Evolutionary conservation across 2,329 filamentous ascomycete species (phyloP), one percentile per base, ranked within the genome.

Genomic region (Ilyonectria robusta): DNA sequence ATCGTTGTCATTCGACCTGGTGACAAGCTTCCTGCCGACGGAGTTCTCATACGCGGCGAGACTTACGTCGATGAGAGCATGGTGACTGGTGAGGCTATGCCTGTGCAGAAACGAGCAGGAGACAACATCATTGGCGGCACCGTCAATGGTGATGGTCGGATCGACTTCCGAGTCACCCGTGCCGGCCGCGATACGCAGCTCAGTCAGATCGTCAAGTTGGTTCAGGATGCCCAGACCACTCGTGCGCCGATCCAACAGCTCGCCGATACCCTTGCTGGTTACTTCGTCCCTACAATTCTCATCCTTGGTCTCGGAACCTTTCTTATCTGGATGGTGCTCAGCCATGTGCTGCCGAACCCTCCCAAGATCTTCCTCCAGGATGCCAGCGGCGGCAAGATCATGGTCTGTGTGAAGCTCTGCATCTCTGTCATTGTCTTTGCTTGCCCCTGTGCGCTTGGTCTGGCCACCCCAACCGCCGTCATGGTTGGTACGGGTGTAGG

Each of bases 401-500:
- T 99, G 93, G 94, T 98, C 2, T 99, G 96, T 78, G 85, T 98
- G 70, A 97, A 98, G 84, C 90, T 99, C 17, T 98, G 96, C 82
- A 99, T 99, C 74, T 97, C 96, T 0, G 96, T 99, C 72, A 97
- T 99, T 77, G 96, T 98, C 21, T 98, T 99, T 80, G 96, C 96
- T 5, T 99, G 96, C 78, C 96, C 96, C 19, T 99, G 96, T 78
- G 96, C 96, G 1, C 89, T 99, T n/a, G 96, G 96, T 62, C 87
- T 99, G 19, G 95, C 94, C 26, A 98, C 96, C 1, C 96, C 96
- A 2, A 99, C 96, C 0, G 96, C 96, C 2, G 95, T 99, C 78
- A 98, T 99, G 96, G 96, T 99, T 33, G 96, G 96, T 48, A 98
- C 96, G n/a, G 96, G 96, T 66, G 91, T 98, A 35, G 96, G 96